A percentile compares a stretch with the other conserved stretches of the same genome.
Evolutionary conservation across 176 grass and related monocot species (phyloP).

Genomic region (Triticum timopheevii): DNA sequence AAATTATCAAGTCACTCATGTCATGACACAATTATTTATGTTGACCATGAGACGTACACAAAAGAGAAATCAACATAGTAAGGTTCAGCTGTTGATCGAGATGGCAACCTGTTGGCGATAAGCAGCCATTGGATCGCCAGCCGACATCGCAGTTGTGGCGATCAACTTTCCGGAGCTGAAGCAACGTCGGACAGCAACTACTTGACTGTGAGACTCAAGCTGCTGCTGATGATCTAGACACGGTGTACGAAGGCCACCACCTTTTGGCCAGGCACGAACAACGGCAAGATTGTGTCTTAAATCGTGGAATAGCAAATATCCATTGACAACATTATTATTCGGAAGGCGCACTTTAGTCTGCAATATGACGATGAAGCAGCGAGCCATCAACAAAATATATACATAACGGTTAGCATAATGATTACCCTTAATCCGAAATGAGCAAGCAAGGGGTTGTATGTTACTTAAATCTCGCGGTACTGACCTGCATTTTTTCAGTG

Average conservation of each 20-base stretch:
- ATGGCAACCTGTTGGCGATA: neutral
- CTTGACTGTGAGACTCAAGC: neutral
- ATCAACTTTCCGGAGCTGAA: slow-evolving; percentile 3
- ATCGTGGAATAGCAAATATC: neutral
- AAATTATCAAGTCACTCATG: neutral
- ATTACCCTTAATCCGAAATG: neutral
- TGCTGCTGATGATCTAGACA: neutral
- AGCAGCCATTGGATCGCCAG: neutral
- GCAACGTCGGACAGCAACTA: neutral
- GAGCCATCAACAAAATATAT: neutral
- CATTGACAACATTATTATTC: neutral
- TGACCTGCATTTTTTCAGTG: neutral
- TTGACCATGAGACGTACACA: neutral
- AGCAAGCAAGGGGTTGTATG: neutral
- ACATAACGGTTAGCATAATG: too few species aligned
- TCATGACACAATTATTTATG: neutral
- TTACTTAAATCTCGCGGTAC: neutral
- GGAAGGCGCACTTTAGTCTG: slow-evolving; percentile 6
- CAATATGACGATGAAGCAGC: neutral
- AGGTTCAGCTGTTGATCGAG: neutral
- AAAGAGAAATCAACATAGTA: neutral
- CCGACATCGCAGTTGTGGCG: neutral
- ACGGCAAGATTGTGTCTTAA: neutral
- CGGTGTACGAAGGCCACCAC: neutral
- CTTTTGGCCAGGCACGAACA: neutral